phyloP scores from a whole-genome alignment of 768 basidiomycete genomes.

The Cystofilobasidium ferigula region DNA sequence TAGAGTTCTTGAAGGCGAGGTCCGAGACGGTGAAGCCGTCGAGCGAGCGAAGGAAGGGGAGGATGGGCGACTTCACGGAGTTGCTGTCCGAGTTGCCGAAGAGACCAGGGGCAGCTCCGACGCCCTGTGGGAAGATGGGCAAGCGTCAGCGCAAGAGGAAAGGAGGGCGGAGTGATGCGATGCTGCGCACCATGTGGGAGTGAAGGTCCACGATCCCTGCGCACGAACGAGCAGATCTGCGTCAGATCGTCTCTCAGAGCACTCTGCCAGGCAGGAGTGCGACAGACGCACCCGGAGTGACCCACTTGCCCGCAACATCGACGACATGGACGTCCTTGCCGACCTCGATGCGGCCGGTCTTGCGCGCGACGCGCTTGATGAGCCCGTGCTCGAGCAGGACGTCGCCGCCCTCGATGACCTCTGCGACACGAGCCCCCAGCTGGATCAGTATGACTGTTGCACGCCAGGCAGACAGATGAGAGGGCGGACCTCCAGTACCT shows the following conservation, averaged over 20 bases:
- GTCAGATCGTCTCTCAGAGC: background rate
- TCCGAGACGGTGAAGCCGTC: conserved; percentile 21
- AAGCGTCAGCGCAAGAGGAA: background rate
- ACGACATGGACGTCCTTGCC: background rate
- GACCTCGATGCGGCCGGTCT: background rate
- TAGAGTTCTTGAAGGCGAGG: conserved; percentile 51
- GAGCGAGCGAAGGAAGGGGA: conserved; percentile 16
- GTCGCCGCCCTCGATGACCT: conserved; percentile 2
- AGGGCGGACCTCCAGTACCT: too few species aligned
- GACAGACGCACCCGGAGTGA: background rate
- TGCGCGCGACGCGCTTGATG: background rate
- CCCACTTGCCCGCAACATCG: background rate
- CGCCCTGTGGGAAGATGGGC: background rate
- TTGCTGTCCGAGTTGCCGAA: background rate
- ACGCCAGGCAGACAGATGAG: background rate
- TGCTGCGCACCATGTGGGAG: background rate
- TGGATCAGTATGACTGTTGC: background rate
- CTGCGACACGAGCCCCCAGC: background rate
- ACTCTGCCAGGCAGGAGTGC: background rate
- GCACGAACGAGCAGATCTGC: too few species aligned
- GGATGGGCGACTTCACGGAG: conserved; percentile 20
- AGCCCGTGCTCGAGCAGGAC: background rate
- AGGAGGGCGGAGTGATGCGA: background rate
- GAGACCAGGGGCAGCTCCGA: background rate
- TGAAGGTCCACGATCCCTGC: background rate